phyloP scores from a whole-genome alignment of 2,329 filamentous ascomycete species.

The Daldinia sp. region DNA sequence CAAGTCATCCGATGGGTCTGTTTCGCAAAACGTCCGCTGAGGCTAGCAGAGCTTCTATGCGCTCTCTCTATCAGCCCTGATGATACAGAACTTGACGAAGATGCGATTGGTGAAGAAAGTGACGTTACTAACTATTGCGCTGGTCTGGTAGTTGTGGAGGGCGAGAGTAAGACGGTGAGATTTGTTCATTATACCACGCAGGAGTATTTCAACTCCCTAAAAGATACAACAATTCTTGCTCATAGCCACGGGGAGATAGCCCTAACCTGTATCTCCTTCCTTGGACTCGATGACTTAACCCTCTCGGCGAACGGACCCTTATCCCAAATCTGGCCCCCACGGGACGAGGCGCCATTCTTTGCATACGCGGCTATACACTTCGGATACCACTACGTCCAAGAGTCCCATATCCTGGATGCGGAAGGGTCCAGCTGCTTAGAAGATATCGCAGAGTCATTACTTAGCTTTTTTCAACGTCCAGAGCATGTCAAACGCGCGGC shows the following conservation, averaged over 20 bases:
- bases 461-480: slow-evolving; percentile 18
- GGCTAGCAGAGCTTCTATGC: slow-evolving; percentile 32
- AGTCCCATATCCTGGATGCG: not conserved
- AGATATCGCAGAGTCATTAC: slow-evolving; percentile 19
- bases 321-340: slow-evolving; percentile 26
- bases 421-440: slow-evolving; percentile 1
- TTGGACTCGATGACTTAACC: slow-evolving; percentile 19
- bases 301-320: slow-evolving; percentile 23
- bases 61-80: slow-evolving; percentile 27
- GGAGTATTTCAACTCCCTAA: slow-evolving; percentile 36
- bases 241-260: slow-evolving; percentile 35
- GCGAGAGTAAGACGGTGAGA: slow-evolving; percentile 34
- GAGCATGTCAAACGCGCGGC: slow-evolving; percentile 30
- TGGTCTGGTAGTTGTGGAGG: slow-evolving; percentile 35
- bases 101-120: slow-evolving; percentile 31
- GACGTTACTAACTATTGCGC: slow-evolving; percentile 36
- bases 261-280: slow-evolving; percentile 29
- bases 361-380: slow-evolving; percentile 35
- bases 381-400: slow-evolving; percentile 27
- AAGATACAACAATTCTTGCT: slow-evolving; percentile 17
- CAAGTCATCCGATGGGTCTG: slow-evolving; percentile 35
- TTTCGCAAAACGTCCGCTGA: slow-evolving; percentile 30
- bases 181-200: slow-evolving; percentile 39
- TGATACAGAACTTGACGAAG: slow-evolving; percentile 32
- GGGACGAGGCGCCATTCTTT: slow-evolving; percentile 28